Percentiles rank a stretch among this genome's conserved stretches.
phyloP scores from a whole-genome alignment of 495 filamentous ascomycete genomes.

The Podospora appendiculata region DNA sequence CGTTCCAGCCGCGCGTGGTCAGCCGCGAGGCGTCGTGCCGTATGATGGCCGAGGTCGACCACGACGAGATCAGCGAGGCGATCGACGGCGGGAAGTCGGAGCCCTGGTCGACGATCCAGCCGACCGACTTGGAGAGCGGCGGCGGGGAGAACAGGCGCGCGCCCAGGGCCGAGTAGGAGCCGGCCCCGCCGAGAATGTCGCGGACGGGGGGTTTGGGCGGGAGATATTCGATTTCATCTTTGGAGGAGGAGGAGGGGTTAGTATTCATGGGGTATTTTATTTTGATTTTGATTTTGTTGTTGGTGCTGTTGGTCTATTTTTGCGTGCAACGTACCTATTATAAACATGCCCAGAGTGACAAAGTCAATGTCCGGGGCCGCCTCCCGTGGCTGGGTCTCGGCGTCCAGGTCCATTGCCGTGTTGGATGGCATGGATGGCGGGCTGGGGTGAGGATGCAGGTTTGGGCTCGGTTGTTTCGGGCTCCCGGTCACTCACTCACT shows the following conservation, averaged over 20 bases:
- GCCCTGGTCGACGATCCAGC: conserved; percentile 88
- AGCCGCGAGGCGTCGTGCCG: conserved; percentile 57
- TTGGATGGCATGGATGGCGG: no score
- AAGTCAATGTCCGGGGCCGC: conserved; percentile 52
- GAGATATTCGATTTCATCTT: conserved; percentile 86
- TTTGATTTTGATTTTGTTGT: background rate
- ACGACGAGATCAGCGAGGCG: conserved; percentile 52
- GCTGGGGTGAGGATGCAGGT: no score
- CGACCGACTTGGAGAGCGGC: conserved; percentile 51
- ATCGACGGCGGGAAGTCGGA: conserved; percentile 72
- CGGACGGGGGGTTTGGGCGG: conserved; percentile 52
- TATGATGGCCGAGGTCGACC: conserved; percentile 65
- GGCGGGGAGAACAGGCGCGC: conserved; percentile 76
- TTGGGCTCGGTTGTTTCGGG: no score
- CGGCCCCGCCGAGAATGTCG: conserved; percentile 79
- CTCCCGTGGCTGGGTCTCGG: background rate
- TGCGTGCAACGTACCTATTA: conserved; percentile 58
- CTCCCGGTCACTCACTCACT: no score
- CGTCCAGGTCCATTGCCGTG: background rate
- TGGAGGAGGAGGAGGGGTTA: background rate
- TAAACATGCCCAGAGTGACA: conserved; percentile 91
- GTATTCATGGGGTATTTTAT: conserved; percentile 6
- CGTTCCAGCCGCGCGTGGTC: conserved; percentile 90
- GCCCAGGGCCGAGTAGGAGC: conserved; percentile 77
- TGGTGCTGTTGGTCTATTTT: background rate